Percentiles rank a stretch among this genome's conserved stretches.
Evolutionary conservation across 2,329 filamentous ascomycete species (phyloP).

Genomic region (Ascochyta clinopodiicola): DNA sequence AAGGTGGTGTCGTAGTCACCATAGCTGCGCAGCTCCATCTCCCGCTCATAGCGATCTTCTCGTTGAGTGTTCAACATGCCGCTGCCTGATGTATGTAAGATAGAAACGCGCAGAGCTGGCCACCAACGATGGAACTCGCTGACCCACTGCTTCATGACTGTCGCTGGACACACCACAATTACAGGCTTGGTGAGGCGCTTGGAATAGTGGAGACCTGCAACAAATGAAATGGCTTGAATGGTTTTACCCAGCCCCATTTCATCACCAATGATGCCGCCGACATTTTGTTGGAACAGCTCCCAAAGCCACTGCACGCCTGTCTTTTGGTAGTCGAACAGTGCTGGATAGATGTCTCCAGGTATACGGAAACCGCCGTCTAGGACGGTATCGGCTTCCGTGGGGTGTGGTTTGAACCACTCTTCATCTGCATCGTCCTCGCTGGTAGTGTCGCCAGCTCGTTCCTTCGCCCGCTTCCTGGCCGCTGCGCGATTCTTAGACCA

Average conservation of each 20-base stretch:
- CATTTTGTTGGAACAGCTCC: slow-evolving; percentile 86
- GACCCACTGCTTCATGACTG: slow-evolving; percentile 96
- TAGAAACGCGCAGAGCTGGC: slow-evolving; percentile 96
- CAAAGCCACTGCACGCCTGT: slow-evolving; percentile 96
- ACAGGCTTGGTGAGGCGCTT: slow-evolving; percentile 82
- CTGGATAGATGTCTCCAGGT: slow-evolving; percentile 91
- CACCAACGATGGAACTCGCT: slow-evolving; percentile 99
- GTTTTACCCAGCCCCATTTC: slow-evolving; percentile 99
- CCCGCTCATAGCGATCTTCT: slow-evolving; percentile 68
- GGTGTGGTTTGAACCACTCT: slow-evolving; percentile 88
- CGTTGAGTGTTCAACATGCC: slow-evolving; percentile 84
- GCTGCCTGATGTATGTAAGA: slow-evolving; percentile 92
- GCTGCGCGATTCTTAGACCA: slow-evolving; percentile 73
- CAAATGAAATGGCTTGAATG: slow-evolving; percentile 78
- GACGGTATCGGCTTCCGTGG: slow-evolving; percentile 75
- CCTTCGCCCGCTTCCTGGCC: slow-evolving; percentile 59
- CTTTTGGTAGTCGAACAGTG: slow-evolving; percentile 95
- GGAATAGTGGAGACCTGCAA: slow-evolving; percentile 92
- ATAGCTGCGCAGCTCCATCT: slow-evolving; percentile 58
- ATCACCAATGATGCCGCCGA: slow-evolving; percentile 93
- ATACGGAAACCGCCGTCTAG: slow-evolving; percentile 79
- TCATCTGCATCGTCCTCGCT: slow-evolving; percentile 52
- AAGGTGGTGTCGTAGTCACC: slow-evolving; percentile 51
- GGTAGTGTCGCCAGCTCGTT: slow-evolving; percentile 39
- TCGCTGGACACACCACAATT: slow-evolving; percentile 91